These are phyloP conservation scores for Halophytophthora polymorphica DNA, from an alignment of 352 stramenopile genomes.

Conservation along the genomic window DNA sequence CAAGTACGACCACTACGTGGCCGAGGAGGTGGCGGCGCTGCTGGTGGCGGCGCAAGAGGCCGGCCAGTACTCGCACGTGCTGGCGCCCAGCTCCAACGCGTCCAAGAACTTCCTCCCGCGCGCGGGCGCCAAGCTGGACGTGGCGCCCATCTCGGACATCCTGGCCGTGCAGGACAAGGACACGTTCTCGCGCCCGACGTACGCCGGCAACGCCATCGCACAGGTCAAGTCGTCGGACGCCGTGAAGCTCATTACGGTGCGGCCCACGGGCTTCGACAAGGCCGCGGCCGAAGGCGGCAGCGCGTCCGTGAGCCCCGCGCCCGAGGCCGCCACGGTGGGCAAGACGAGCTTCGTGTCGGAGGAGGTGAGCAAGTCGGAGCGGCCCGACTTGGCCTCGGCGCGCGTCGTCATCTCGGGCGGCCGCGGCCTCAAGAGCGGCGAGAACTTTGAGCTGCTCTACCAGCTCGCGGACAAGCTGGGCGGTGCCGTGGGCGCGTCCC, in stretches of 20 bases:
- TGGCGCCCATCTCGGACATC: slow-evolving; percentile 96
- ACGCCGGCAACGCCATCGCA: slow-evolving; percentile 85
- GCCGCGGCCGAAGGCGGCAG: slow-evolving; percentile 73
- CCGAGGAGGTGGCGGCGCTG: slow-evolving; percentile 84
- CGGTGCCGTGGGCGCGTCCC: slow-evolving; percentile 95
- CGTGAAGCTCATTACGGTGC: slow-evolving; percentile 96
- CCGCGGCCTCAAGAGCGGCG: slow-evolving; percentile 95
- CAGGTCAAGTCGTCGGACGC: slow-evolving; percentile 87
- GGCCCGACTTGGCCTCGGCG: slow-evolving; percentile 93
- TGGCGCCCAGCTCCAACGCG: slow-evolving; percentile 94
- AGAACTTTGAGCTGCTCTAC: slow-evolving; percentile 99
- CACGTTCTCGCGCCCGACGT: slow-evolving; percentile 93
- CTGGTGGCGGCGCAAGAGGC: slow-evolving; percentile 63
- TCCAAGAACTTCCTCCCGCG: slow-evolving; percentile 97
- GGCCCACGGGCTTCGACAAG: slow-evolving; percentile 98
- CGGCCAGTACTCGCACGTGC: slow-evolving; percentile 88
- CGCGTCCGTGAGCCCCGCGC: slow-evolving; percentile 63
- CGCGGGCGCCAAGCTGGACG: slow-evolving; percentile 92
- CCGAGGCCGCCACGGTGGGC: slow-evolving; percentile 46
- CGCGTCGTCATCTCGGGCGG: slow-evolving; percentile 95
- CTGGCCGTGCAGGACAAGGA: slow-evolving; percentile 87
- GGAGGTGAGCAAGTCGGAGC: slow-evolving; percentile 93
- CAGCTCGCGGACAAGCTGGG: slow-evolving; percentile 97
- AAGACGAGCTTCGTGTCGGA: slow-evolving; percentile 92
- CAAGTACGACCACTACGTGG: slow-evolving; percentile 87